These are phyloP conservation scores for Ophiostoma ips DNA, from an alignment of 2,329 filamentous ascomycete genomes.

Conservation along the genomic window DNA sequence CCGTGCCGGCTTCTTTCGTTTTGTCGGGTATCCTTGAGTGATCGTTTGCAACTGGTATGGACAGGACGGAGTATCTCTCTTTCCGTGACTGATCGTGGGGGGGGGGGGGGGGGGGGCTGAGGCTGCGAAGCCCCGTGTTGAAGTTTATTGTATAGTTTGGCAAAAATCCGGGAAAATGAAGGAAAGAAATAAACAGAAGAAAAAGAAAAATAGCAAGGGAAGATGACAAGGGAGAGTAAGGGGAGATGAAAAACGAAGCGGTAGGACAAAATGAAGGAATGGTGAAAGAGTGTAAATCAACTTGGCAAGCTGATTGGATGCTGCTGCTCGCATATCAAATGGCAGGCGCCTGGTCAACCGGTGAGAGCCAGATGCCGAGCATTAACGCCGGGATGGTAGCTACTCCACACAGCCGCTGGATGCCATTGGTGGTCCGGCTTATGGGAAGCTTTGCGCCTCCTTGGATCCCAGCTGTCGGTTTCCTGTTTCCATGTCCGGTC, in stretches of 20 bases:
- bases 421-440: background rate
- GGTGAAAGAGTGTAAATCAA: background rate
- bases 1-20: background rate
- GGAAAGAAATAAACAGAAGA: background rate
- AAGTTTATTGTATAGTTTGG: conserved; percentile 18
- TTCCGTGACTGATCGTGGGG: conserved; percentile 11
- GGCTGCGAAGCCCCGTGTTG: conserved; percentile 23
- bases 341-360: background rate
- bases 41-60: conserved; percentile 1
- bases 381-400: background rate
- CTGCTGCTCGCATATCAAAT: background rate
- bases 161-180: background rate
- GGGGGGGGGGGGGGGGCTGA: no score
- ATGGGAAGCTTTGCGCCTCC: background rate
- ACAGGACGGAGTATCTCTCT: conserved; percentile 15
- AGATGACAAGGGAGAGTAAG: background rate
- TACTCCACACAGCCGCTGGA: background rate
- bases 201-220: background rate
- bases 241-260: background rate
- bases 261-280: background rate
- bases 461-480: background rate
- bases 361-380: background rate
- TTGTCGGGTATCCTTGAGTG: background rate
- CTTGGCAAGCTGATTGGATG: background rate
- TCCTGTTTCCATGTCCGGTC: background rate